Evolutionary conservation across 1,284 basidiomycete species (phyloP).

Genomic region (Salmacisia buchloeana): DNA sequence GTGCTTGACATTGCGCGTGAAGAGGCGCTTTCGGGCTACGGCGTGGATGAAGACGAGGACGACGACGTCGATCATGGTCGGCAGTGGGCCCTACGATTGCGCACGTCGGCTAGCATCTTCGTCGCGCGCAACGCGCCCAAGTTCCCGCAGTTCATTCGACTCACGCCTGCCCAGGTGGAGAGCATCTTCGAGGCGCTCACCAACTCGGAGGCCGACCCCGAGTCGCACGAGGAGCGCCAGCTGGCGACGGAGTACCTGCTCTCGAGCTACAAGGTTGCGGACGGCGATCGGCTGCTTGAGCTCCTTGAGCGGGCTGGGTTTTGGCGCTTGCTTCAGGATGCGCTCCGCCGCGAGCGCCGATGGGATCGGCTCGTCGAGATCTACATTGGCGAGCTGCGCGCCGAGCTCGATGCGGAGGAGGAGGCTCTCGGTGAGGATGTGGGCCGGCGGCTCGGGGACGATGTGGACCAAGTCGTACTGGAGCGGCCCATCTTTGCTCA

Average conservation of each 20-base stretch:
- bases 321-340: conserved; percentile 76
- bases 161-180: conserved; percentile 66
- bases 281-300: conserved; percentile 63
- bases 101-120: conserved; percentile 85
- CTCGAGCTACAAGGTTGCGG: conserved; percentile 78
- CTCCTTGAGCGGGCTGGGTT: conserved; percentile 80
- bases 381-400: conserved; percentile 69
- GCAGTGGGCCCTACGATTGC: background rate
- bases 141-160: conserved; percentile 80
- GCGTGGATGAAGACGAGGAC: background rate
- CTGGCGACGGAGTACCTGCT: conserved; percentile 91
- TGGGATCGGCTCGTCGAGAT: conserved; percentile 72
- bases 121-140: conserved; percentile 93
- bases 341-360: conserved; percentile 68
- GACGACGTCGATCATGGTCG: background rate
- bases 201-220: conserved; percentile 56
- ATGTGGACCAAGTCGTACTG: background rate
- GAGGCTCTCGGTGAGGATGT: conserved; percentile 58
- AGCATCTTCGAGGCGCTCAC: conserved; percentile 73
- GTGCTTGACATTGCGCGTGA: conserved; percentile 66
- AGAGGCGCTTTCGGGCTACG: background rate
- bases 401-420: conserved; percentile 62
- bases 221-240: conserved; percentile 83
- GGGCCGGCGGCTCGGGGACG: background rate
- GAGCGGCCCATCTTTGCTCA: conserved; percentile 8